Evolutionary conservation across 176 grass and related monocot genomes (phyloP), one percentile per base, ranked within the genome.

Genomic region (Elaeis guineensis): DNA sequence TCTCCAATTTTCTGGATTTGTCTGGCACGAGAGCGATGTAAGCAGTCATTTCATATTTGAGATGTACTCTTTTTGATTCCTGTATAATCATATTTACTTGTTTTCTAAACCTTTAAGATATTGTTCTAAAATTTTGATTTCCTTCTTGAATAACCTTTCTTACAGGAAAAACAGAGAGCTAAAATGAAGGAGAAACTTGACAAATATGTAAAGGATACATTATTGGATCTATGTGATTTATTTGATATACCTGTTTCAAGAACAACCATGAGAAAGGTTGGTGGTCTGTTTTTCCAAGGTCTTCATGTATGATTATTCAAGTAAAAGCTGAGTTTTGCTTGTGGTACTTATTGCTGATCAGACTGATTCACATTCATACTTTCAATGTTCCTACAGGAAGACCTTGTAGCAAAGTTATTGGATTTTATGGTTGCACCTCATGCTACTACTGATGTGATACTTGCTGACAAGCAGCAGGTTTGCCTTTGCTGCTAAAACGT

Each of bases 131-230:
- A 44, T 44, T 44, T 12, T 44, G 35, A 44, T 44, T 44, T 44
- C 35, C 35, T 44, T 44, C 11, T 44, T 44, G 5, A 44, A 44
- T 44, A 44, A 44, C 35, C 35, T 54, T 77, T 74, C 32, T 80
- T 83, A 58, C 67, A 98, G 94, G 94, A 98, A 86, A 93, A 93
- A 58, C 85, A 86, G 58, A 89, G 88, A 78, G 88, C 85, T 35
- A 98, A 98, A 68, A 82, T 81, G 65, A 98, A 98, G 70, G 88
- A 93, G 65, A 98, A 91, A 77, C 87, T 98, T 74, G 94, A 98
- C 79, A 98, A 83, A 78, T 98, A 83, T 81, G 58, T 78, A 50
- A 98, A 93, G 81, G 88, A 93, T 17, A 63, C 49, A 11, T 70
- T 98, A 51, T 30, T 86, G 52, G 94, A 98, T 51, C 67, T 98